Evolutionary conservation across 768 basidiomycete genomes (phyloP), one percentile per base, ranked within the genome.

Genomic region (Xerocomellus amylosporus): DNA sequence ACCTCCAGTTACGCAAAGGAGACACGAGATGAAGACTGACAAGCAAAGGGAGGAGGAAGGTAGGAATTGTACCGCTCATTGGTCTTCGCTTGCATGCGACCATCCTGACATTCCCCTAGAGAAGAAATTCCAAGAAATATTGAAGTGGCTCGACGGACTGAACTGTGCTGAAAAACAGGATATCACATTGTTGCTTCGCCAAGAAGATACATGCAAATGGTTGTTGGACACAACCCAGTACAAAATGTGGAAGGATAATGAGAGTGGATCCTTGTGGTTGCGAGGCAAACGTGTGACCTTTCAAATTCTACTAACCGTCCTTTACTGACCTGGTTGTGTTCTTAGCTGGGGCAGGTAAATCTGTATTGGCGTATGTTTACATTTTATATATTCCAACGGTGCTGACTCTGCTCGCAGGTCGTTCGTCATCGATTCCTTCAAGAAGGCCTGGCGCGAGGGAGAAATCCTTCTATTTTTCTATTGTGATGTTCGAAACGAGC

Each of bases 271-370:
- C 14, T 28, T 55, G 15, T 55, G 54, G 54, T 12, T 55, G 9
- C 54, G 49, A 10, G 54, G 49, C 10, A 55, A 55, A 55, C 37
- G 54, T 51, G 15, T 20, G 46, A 20, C 15, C 2, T 10, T 4
- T 7, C 9, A 22, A 31, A 19, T 17, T 3, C 20, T 8, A 22
- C 13, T 17, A 28, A 12, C 4, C 15, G 20, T 8, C 1, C 13
- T 47, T 26, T 12, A 19, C 45, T 53, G 46, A 53, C 14, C n/a
- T 17, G 15, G 15, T 33, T n/a, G 17, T 15, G 4, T n/a, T 9
- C 31, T 19, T 38, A 55, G 54, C 43, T 40, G 54, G 54, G 2
- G 49, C 54, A 2, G 54, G 50, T 5, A 55, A 52, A 52, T 55
- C 54, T 8, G 54, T 55, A 10, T 24, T 55, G 41, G 49, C 49